Percentiles rank a stretch among this genome's conserved stretches.
phyloP scores from a whole-genome alignment of 1,139 yeast species.

The Lizanozyma gosingica region DNA sequence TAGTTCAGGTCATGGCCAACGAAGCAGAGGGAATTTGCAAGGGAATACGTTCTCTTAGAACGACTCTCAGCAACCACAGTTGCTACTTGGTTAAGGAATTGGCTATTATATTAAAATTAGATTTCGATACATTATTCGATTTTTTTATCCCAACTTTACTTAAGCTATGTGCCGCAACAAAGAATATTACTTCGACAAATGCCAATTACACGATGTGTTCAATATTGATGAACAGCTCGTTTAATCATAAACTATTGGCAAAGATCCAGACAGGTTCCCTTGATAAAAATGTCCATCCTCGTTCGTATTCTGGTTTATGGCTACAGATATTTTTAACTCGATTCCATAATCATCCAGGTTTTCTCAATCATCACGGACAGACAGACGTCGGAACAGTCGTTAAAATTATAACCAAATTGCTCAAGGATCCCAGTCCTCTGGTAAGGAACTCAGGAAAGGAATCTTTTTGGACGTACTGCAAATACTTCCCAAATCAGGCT shows the following conservation, averaged over 20 bases:
- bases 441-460: slow-evolving; percentile 72
- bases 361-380: slow-evolving; percentile 30
- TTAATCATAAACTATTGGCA: slow-evolving; percentile 43
- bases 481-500: slow-evolving; percentile 36
- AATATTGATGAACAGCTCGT: slow-evolving; percentile 48
- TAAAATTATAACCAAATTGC: slow-evolving; percentile 48
- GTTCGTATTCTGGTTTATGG: slow-evolving; percentile 66
- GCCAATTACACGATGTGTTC: slow-evolving; percentile 64
- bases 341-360: slow-evolving; percentile 14
- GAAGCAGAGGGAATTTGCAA: slow-evolving; percentile 59
- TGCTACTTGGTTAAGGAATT: slow-evolving; percentile 76
- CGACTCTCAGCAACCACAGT: slow-evolving; percentile 70
- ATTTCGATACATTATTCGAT: slow-evolving; percentile 57
- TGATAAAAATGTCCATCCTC: slow-evolving; percentile 66
- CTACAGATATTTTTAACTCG: slow-evolving; percentile 51
- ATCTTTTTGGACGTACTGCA: slow-evolving; percentile 65
- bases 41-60: slow-evolving; percentile 65
- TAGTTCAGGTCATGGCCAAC: slow-evolving; percentile 33
- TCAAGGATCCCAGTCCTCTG: slow-evolving; percentile 71
- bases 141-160: slow-evolving; percentile 47
- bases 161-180: slow-evolving; percentile 64
- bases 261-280: slow-evolving; percentile 44
- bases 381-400: slow-evolving; percentile 39
- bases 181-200: slow-evolving; percentile 67
- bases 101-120: slow-evolving; percentile 38